Evolutionary conservation across 192 early-diverging fungal genomes (phyloP), one percentile per base, ranked within the genome.

Genomic region (Backusella luteola): DNA sequence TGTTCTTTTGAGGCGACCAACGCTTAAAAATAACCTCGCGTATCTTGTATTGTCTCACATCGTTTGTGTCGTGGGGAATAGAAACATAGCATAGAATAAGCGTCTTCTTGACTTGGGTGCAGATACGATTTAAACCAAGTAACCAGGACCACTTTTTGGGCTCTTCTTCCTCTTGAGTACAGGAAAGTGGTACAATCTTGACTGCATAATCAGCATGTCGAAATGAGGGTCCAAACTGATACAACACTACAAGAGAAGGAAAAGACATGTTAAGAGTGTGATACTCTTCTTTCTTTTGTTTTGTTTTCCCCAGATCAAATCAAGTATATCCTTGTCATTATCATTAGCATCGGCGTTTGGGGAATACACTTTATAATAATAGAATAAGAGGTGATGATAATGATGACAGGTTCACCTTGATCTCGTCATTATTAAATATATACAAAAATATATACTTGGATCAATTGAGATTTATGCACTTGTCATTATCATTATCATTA

Each of bases 31-130:
- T 39, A 11, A 80, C 75, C 49, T 80, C 53, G 1, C 42, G 52
- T 59, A 80, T 53, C 6, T 19, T 59, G 56, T 68, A 80, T 3
- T 72, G 35, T 1, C 26, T 38, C 15, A 80, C 14, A n/a, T n/a
- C 23, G 32, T 38, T 7, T 26, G 42, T 23, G 34, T 69, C 69
- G 17, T 35, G 26, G 14, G 74, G 67, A 12, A 77, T n/a, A 41
- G 42, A 19, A 7, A 80, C 75, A 35, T 80, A 73, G 17, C 79
- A 80, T 14, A 80, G 67, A 7, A 80, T 38, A 11, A 80, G 49
- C 78, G 88, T 88, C 80, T 91, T 91, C 75, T 87, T 86, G 11
- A 85, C 90, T 41, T 89, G 86, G 15, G 85, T 77, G 69, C 87
- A 85, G 34, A 91, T 84, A 23, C 90, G 73, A 69, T 85, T 89